A percentile compares a stretch with the other conserved stretches of the same genome.
Conservation (phyloP, 192 early-diverging fungal species). For the Coemansia sp. region DNA sequence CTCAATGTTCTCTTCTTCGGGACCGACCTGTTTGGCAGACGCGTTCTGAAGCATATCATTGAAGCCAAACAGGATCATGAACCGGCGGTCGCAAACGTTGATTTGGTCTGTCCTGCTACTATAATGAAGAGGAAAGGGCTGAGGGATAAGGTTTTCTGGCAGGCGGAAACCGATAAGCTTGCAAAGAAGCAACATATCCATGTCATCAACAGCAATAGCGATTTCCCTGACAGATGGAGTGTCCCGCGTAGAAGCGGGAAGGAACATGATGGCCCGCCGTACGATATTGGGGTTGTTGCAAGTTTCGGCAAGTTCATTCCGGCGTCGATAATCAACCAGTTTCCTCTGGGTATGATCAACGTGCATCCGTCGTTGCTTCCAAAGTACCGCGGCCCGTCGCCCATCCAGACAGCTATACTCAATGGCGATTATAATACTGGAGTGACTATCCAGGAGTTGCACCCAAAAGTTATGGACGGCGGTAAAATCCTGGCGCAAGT, state of each 20-base stretch:
- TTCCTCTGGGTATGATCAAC: constrained; percentile 76
- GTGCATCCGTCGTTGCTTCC: constrained; percentile 95
- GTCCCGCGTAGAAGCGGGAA: constrained; percentile 6
- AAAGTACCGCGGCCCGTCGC: constrained; percentile 90
- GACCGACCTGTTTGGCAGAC: constrained; percentile 77
- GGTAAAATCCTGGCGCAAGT: constrained; percentile 78
- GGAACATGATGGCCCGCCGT: constrained; percentile 19
- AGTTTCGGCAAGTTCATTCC: constrained; percentile 94
- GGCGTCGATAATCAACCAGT: constrained; percentile 64
- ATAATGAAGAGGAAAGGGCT: constrained; percentile 14
- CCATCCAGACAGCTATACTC: constrained; percentile 83
- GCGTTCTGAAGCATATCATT: constrained; percentile 62
- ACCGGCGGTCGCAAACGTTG: constrained; percentile 15
- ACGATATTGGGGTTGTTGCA: constrained; percentile 88
- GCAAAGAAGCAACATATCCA: constrained; percentile 4
- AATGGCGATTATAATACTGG: constrained; percentile 75
- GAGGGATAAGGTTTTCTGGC: constrained; percentile 15
- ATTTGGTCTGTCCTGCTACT: constrained; percentile 19
- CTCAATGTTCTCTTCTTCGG: constrained; percentile 83
- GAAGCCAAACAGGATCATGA: constrained; percentile 45
- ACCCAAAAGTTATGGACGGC: constrained; percentile 78
- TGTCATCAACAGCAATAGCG: neutral
- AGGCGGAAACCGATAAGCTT: constrained; percentile 12
- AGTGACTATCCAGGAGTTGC: constrained; percentile 85
- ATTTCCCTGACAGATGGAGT: constrained; percentile 10